phyloP scores from a whole-genome alignment of 129 eudicot species.

The Ambrosia artemisiifolia region DNA sequence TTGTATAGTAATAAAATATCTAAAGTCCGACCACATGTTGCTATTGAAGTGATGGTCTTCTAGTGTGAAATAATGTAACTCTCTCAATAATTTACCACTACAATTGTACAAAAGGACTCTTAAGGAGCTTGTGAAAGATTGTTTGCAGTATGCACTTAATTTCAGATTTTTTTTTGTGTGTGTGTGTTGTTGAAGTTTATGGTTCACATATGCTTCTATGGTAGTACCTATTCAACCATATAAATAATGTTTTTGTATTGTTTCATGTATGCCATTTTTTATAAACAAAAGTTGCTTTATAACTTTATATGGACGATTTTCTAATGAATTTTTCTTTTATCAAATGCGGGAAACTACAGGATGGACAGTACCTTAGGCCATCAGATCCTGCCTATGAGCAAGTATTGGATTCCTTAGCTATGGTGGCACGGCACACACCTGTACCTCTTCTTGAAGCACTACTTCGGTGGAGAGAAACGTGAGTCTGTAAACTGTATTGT shows the following conservation, averaged over 20 bases:
- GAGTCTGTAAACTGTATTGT: slow-evolving; percentile 8
- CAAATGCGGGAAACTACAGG: slow-evolving; percentile 45
- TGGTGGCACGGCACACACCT: slow-evolving; percentile 99
- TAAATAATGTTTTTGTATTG: neutral
- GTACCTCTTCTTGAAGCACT: slow-evolving; percentile 97
- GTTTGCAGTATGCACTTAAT: too few species aligned
- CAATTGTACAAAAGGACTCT: too few species aligned
- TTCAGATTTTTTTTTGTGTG: too few species aligned
- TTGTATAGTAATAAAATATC: too few species aligned
- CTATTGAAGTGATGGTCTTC: too few species aligned
- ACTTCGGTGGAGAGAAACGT: slow-evolving; percentile 98
- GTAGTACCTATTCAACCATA: too few species aligned
- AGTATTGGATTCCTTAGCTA: slow-evolving; percentile 93
- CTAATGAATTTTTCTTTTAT: neutral
- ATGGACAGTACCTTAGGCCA: slow-evolving; percentile 99
- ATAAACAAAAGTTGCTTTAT: neutral
- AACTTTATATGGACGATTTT: slow-evolving; percentile 2
- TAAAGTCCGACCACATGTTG: too few species aligned
- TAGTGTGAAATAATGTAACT: too few species aligned
- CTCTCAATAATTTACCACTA: too few species aligned
- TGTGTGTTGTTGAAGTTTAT: too few species aligned
- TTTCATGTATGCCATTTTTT: slow-evolving; percentile 8
- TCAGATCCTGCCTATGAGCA: slow-evolving; percentile 99
- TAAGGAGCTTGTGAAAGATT: too few species aligned
- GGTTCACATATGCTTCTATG: too few species aligned